These are phyloP conservation scores for Pestalotiopsis sp. DNA, from an alignment of 2,329 filamentous ascomycete genomes.

Conservation along the genomic window DNA sequence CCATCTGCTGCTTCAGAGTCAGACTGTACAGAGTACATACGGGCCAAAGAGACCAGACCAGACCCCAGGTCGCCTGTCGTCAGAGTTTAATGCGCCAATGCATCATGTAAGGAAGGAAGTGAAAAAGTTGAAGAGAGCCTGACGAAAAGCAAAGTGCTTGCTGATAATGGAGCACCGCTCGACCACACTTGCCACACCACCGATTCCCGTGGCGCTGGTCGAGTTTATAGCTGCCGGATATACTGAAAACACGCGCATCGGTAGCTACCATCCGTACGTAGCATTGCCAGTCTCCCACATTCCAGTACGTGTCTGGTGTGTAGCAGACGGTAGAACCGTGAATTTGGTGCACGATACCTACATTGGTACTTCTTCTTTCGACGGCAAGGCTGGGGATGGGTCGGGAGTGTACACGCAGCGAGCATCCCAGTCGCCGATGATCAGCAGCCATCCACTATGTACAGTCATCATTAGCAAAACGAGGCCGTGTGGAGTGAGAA, in stretches of 20 bases:
- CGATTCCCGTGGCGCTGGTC: not conserved
- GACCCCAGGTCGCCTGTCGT: not conserved
- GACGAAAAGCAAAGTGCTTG: not conserved
- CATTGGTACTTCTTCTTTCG: not conserved
- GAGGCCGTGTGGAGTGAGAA: not conserved
- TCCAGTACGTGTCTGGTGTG: not conserved
- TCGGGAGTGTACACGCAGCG: not conserved
- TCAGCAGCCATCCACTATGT: not conserved
- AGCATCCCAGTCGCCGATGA: not conserved
- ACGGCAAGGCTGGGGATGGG: not conserved
- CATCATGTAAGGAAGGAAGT: not conserved
- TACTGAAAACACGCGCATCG: not conserved
- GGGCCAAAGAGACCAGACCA: not conserved
- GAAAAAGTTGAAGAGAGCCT: not conserved
- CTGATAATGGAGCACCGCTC: not conserved
- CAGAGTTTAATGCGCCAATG: not conserved
- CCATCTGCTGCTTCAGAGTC: not conserved
- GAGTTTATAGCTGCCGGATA: not conserved
- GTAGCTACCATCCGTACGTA: not conserved
- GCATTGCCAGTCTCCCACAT: not conserved
- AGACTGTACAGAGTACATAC: not conserved
- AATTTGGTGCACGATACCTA: not conserved
- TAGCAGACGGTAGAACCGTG: not conserved
- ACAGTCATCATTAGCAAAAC: not conserved
- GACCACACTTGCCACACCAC: not conserved